Evolutionary conservation across 345 rosid genomes (phyloP), one percentile per base, ranked within the genome.

Genomic region (Eucalyptus pauciflora): DNA sequence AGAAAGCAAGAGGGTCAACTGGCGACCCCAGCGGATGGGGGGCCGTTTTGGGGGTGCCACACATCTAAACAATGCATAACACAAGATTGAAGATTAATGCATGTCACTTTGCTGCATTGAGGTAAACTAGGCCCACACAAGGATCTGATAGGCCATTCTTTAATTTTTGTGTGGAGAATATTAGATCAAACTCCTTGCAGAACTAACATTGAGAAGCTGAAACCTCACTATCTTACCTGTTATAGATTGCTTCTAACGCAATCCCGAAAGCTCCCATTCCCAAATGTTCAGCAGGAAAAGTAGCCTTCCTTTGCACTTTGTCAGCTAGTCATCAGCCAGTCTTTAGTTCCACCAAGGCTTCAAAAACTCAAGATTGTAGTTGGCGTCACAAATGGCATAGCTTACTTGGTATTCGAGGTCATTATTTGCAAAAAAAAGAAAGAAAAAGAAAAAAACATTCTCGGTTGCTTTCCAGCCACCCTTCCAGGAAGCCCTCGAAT

Each of bases 191-290:
- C 13, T 69, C 45, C 13, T 8, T 8, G 80, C 45, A 69, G 80
- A 33, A 69, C 25, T 8, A 69, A 69, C 45, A 33, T 17, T 69
- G 80, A 69, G 45, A 69, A 69, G 80, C 13, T 69, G 4, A 69
- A 33, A 69, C 45, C 25, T 69, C 80, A 3, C 80, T 33, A 64
- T 62, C 90, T 94, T 88, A 96, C 99, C 95, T 94, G 89, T 96
- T 97, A 93, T 93, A 97, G 92, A 97, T 89, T 54, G 98, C 94
- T 93, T 97, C 97, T 16, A 96, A 71, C 1, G 98, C 99, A 18
- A 96, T 95, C 93, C 97, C 94, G 95, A 94, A 97, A 91, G 97
- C 97, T 89, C 97, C 98, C 96, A 96, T 93, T 76, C 98, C 99
- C 86, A 96, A 96, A 91, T 96, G 99, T 90, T 96, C 97, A 89